Conservation (phyloP, 768 basidiomycete genomes). For the Calocera viscosa region DNA sequence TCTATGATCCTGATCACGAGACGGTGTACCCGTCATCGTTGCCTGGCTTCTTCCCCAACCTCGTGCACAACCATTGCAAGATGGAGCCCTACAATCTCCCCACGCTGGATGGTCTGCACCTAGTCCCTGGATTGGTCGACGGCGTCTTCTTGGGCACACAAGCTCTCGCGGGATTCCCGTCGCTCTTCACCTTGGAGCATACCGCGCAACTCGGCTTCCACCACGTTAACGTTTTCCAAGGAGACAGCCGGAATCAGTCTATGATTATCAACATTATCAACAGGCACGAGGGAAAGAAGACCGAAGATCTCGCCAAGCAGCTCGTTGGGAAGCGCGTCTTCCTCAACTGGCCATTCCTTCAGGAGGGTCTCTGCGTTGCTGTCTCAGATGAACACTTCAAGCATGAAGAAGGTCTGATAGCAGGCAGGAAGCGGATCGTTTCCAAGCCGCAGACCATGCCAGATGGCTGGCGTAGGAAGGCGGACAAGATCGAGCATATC, state of each 20-base stretch:
- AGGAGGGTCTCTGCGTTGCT: conserved; percentile 76
- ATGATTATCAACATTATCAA: conserved; percentile 82
- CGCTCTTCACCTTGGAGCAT: conserved; percentile 77
- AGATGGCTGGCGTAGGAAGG: conserved; percentile 65
- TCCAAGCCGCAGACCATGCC: conserved; percentile 55
- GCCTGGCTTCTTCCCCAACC: conserved; percentile 86
- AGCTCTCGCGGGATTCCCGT: conserved; percentile 92
- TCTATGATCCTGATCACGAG: conserved; percentile 49
- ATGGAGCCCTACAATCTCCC: conserved; percentile 83
- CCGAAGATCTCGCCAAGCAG: conserved; percentile 58
- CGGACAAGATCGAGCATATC: conserved; percentile 64
- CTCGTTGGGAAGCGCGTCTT: conserved; percentile 69
- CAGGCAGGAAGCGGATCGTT: conserved; percentile 38
- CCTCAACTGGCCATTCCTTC: conserved; percentile 87
- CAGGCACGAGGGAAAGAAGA: conserved; percentile 50
- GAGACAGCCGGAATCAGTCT: conserved; percentile 82
- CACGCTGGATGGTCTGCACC: conserved; percentile 67
- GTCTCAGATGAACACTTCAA: conserved; percentile 79
- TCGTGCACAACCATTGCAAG: conserved; percentile 64
- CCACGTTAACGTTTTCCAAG: conserved; percentile 84
- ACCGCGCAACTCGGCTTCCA: conserved; percentile 67
- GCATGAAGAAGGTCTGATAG: conserved; percentile 35
- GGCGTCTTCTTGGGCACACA: conserved; percentile 76
- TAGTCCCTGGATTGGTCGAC: conserved; percentile 75
- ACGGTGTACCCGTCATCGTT: conserved; percentile 78